Evolutionary conservation across 2,329 filamentous ascomycete species (phyloP).

Genomic region (Helotiales sp.): DNA sequence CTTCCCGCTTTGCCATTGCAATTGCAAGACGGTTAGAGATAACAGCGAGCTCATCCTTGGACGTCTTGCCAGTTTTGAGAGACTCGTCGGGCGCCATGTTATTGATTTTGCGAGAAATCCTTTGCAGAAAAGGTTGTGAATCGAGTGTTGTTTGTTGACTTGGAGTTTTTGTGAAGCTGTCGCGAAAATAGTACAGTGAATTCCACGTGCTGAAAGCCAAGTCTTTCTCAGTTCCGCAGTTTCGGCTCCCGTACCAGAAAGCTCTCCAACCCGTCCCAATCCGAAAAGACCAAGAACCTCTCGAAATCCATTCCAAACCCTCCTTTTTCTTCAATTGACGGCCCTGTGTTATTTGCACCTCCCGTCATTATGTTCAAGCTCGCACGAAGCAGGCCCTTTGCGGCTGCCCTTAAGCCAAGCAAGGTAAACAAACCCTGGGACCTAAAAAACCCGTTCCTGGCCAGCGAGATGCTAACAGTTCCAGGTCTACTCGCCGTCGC

Average conservation of each 20-base stretch:
- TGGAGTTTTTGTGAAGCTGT: constrained; percentile 1
- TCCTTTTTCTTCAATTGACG: constrained; percentile 37
- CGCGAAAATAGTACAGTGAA: constrained; percentile 7
- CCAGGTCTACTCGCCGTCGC: constrained; percentile 54
- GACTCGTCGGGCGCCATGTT: constrained; percentile 31
- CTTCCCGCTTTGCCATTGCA: constrained; percentile 42
- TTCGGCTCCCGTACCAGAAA: constrained; percentile 28
- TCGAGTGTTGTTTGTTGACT: too few relatives aligned
- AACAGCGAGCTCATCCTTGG: constrained; percentile 39
- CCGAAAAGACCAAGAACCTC: constrained; percentile 32
- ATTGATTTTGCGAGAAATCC: not conserved
- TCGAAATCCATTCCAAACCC: constrained; percentile 26
- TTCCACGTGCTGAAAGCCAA: constrained; percentile 30
- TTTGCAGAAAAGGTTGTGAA: not conserved
- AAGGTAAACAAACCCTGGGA: constrained; percentile 61
- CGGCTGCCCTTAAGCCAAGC: constrained; percentile 77
- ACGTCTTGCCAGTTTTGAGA: constrained; percentile 31
- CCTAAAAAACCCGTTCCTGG: constrained; percentile 6
- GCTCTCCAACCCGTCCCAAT: constrained; percentile 29
- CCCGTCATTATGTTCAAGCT: constrained; percentile 80
- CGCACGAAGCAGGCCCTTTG: constrained; percentile 79
- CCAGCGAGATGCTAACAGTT: constrained; percentile 40
- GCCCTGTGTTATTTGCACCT: constrained; percentile 34
- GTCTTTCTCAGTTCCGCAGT: constrained; percentile 8
- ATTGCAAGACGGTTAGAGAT: constrained; percentile 43